phyloP scores from a whole-genome alignment of 2,329 filamentous ascomycete species.

The Zymoseptoria brevis region DNA sequence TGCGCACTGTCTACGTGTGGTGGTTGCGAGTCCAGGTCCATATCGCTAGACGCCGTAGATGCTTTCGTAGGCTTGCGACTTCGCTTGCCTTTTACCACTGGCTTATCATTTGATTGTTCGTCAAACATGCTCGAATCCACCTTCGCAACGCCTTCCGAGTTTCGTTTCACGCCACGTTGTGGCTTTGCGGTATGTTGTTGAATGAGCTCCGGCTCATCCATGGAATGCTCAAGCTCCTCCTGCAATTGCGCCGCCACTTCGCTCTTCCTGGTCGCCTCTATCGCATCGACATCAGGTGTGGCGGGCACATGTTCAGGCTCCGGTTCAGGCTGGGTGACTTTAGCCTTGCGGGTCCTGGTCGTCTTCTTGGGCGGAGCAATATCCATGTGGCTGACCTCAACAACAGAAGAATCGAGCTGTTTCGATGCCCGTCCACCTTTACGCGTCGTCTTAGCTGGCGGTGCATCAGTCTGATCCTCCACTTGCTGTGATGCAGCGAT shows the following conservation, averaged over 20 bases:
- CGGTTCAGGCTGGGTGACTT: conserved; percentile 21
- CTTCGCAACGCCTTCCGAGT: conserved; percentile 31
- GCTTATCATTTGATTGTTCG: conserved; percentile 22
- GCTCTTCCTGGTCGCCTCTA: conserved; percentile 11
- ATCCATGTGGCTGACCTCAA: conserved; percentile 22
- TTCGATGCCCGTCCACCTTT: conserved; percentile 18
- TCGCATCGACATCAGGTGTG: conserved; percentile 10
- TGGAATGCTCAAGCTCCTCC: conserved; percentile 27
- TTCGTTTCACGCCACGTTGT: conserved; percentile 31
- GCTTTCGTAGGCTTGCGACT: conserved; percentile 16
- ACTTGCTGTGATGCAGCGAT: conserved; percentile 11
- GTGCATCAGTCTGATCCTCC: conserved; percentile 7
- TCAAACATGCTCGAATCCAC: conserved; percentile 17
- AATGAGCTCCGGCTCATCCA: conserved; percentile 17
- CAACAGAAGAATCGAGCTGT: conserved; percentile 23
- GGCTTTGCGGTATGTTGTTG: conserved; percentile 15
- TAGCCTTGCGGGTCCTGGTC: conserved; percentile 24
- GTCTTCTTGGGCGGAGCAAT: conserved; percentile 22
- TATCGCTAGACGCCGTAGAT: conserved; percentile 8
- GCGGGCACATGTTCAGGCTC: conserved; percentile 13
- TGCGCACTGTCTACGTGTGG: neutral
- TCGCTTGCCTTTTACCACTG: conserved; percentile 18
- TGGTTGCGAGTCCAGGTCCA: conserved; percentile 1
- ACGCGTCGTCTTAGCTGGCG: conserved; percentile 19
- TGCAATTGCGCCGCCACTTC: conserved; percentile 26